phyloP scores from a whole-genome alignment of 2,329 filamentous ascomycete genomes.

The Xylaria polymorpha region DNA sequence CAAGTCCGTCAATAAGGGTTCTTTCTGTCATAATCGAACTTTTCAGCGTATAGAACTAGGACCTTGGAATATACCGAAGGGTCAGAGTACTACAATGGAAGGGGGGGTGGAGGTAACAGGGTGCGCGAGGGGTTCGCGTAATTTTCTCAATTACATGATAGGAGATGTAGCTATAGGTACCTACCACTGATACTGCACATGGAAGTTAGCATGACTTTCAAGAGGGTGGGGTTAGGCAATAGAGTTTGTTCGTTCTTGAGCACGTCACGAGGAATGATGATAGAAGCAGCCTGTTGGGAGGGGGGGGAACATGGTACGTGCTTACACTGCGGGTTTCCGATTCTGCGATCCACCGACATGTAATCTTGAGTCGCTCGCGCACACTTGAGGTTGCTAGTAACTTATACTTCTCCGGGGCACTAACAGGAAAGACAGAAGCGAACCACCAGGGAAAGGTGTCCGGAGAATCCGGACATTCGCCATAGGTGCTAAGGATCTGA shows the following conservation, averaged over 20 bases:
- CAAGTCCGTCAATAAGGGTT: slow-evolving; percentile 41
- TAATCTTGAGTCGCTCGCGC: slow-evolving; percentile 83
- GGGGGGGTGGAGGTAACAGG: neutral
- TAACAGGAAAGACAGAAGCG: slow-evolving; percentile 81
- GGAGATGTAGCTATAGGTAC: slow-evolving; percentile 22
- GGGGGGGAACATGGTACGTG: neutral
- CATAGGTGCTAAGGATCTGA: slow-evolving; percentile 78
- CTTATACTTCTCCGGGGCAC: slow-evolving; percentile 81
- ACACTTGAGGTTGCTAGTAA: slow-evolving; percentile 80
- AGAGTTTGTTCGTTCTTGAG: slow-evolving; percentile 10
- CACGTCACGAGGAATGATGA: neutral
- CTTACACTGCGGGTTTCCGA: slow-evolving; percentile 78
- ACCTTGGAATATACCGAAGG: neutral
- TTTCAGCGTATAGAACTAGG: slow-evolving; percentile 29
- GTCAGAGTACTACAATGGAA: neutral
- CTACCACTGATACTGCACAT: slow-evolving; percentile 27
- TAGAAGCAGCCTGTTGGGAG: neutral
- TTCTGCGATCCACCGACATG: slow-evolving; percentile 79
- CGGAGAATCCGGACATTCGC: slow-evolving; percentile 80
- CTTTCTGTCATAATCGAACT: slow-evolving; percentile 20
- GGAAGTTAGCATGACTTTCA: slow-evolving; percentile 11
- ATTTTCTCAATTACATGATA: neutral
- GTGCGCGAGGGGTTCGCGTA: too few relatives aligned
- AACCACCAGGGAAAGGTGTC: slow-evolving; percentile 91
- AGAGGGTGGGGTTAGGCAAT: neutral